A percentile compares a stretch with the other conserved stretches of the same genome.
Evolutionary conservation across 2,329 filamentous ascomycete species (phyloP).

Genomic region (Plectosphaerella cucumerina): DNA sequence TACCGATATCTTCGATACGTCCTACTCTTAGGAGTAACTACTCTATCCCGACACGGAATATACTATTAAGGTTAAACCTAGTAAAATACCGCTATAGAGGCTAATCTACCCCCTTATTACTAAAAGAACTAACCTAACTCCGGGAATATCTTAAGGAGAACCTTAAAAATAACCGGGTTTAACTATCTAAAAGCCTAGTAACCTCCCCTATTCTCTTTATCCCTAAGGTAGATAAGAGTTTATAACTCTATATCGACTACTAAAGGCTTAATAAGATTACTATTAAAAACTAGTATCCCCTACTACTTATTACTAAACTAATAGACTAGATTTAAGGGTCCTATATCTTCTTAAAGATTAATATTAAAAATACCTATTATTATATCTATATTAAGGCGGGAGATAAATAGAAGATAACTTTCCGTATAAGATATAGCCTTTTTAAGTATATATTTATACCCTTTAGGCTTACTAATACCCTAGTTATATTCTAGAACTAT

Average conservation of each 20-base stretch:
- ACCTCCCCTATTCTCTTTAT: slow-evolving; percentile 14
- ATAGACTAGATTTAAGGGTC: slow-evolving; percentile 13
- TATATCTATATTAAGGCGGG: slow-evolving; percentile 23
- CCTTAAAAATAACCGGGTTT: not conserved
- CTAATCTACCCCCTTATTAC: not conserved
- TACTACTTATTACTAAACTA: slow-evolving; percentile 20
- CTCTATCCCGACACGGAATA: not conserved
- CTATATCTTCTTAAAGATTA: slow-evolving; percentile 9
- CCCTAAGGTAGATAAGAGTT: slow-evolving; percentile 14
- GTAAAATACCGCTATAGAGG: not conserved
- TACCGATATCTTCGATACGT: too few species aligned
- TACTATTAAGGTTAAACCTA: not conserved
- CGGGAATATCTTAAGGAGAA: not conserved
- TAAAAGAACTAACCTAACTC: not conserved
- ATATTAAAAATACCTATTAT: slow-evolving; percentile 22
- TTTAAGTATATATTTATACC: slow-evolving; percentile 28
- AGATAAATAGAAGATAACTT: slow-evolving; percentile 28
- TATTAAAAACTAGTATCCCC: slow-evolving; percentile 19
- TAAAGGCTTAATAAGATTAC: slow-evolving; percentile 19
- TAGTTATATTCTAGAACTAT: slow-evolving; percentile 13
- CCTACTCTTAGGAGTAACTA: too few species aligned
- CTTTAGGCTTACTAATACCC: slow-evolving; percentile 19
- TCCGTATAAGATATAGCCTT: slow-evolving; percentile 22
- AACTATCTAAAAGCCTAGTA: not conserved
- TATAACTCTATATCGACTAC: slow-evolving; percentile 21